Base-by-base conservation (phyloP, 306 rosid species). In the Adenanthera pavonina region DNA sequence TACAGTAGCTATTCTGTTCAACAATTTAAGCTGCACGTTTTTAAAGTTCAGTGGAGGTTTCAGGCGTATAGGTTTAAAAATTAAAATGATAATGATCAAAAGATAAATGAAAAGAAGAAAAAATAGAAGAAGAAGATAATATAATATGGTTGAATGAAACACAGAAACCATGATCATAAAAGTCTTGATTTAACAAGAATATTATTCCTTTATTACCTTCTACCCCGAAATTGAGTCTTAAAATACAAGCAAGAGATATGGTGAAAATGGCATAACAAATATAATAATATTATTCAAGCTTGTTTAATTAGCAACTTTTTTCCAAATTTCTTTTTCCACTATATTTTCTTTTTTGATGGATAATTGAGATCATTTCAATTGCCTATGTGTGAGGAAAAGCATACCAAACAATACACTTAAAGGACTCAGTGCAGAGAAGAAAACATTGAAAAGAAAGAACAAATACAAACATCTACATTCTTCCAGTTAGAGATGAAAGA, bases 1-100 rank as follows among this genome's bases (percentile, higher is more conserved):
- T 40, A 96, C 94, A 30, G 99, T 91, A 79, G 99, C 94, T 88
- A 96, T 88, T 89, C 94, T 92, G 61, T 88, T 91, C 87, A 93
- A 91, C 88, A 93, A 83, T 83, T 86, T 87, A 78, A 93, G 87
- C 99, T 96, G 99, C 92, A 85, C 43, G 75, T 64, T 80, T 74
- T 79, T 75, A 81, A 81, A 83, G 68, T 77, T 54, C 80, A 80
- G 52, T 60, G 61, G 68, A 83, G 53, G 78, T 59, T 52, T 79
- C 74, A 82, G 72, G 59, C 44, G 38, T 36, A 69, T 34, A 40
- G 57, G 66, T 60, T 87, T 56, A 78, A 54, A 78, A 74, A 62
- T n/a, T 53, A 81, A 64, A 43, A n/a, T 7, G 56, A 54, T 36
- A 13, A 64, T 36, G 59, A 46, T 40, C 15, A 72, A 16, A n/a